Evolutionary conservation across 768 basidiomycete species (phyloP).

Genomic region (Calocybe gangraenosa): DNA sequence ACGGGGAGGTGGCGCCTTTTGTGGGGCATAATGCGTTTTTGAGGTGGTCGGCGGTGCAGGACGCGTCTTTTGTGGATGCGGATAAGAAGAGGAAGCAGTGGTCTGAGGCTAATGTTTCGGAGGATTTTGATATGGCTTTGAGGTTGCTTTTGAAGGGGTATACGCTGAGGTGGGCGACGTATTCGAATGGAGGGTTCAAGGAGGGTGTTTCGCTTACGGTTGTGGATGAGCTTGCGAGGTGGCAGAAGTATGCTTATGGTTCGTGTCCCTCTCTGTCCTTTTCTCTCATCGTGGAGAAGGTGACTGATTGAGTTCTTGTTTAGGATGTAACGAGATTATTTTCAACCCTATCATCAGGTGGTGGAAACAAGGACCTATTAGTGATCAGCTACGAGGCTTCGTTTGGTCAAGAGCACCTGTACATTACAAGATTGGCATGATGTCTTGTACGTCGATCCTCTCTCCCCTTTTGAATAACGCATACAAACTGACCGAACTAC

Average conservation of each 20-base stretch:
- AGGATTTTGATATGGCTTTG: conserved; percentile 78
- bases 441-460: conserved; percentile 47
- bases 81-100: conserved; percentile 68
- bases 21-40: conserved; percentile 88
- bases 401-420: conserved; percentile 73
- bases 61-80: conserved; percentile 69
- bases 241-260: conserved; percentile 77
- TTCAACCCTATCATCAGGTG: conserved; percentile 81
- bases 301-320: conserved; percentile 6
- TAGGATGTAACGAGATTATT: conserved; percentile 70
- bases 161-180: conserved; percentile 79
- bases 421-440: conserved; percentile 81
- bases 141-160: conserved; percentile 67
- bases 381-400: conserved; percentile 65
- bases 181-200: conserved; percentile 81
- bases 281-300: background rate
- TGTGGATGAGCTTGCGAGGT: conserved; percentile 85
- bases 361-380: conserved; percentile 78
- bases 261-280: conserved; percentile 9
- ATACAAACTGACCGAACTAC: background rate
- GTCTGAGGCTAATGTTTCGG: conserved; percentile 73
- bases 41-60: conserved; percentile 84
- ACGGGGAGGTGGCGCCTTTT: conserved; percentile 79
- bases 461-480: background rate
- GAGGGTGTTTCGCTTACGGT: conserved; percentile 85